phyloP scores from a whole-genome alignment of 495 filamentous ascomycete genomes.

The Eremomyces bilateralis region DNA sequence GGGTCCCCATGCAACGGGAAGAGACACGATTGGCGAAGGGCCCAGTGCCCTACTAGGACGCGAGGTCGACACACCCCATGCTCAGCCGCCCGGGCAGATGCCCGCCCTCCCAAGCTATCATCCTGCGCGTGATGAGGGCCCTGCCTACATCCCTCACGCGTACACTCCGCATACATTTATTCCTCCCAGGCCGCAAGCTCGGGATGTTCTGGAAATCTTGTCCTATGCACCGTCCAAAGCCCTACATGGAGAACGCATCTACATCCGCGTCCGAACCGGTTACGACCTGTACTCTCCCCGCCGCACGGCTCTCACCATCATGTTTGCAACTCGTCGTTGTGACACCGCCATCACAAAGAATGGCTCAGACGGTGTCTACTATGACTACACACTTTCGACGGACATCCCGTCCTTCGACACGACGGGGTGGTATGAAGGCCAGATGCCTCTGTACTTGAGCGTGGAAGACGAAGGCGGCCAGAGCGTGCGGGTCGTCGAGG shows the following conservation, averaged over 20 bases:
- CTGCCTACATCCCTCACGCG: no score
- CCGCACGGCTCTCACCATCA: constrained; percentile 36
- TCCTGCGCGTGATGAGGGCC: no score
- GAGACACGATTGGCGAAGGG: no score
- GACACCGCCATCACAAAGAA: constrained; percentile 38
- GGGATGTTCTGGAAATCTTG: constrained; percentile 35
- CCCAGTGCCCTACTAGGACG: no score
- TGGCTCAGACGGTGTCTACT: constrained; percentile 32
- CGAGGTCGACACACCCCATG: no score
- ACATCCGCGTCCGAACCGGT: constrained; percentile 48
- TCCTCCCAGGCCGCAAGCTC: constrained; percentile 27
- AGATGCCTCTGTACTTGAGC: constrained; percentile 49
- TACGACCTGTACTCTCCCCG: constrained; percentile 44
- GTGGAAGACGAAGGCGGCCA: constrained; percentile 46
- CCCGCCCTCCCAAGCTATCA: no score
- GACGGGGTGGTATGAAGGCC: constrained; percentile 42
- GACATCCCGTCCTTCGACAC: constrained; percentile 47
- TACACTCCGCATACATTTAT: no score
- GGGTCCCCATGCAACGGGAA: no score
- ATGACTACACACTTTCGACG: constrained; percentile 49
- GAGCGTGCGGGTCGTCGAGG: constrained; percentile 37
- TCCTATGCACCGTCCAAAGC: constrained; percentile 49
- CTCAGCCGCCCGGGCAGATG: no score
- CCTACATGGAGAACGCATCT: constrained; percentile 40
- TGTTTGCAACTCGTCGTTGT: constrained; percentile 53